Conservation (phyloP, 176 grass and related monocot species). For the Luzula sylvatica region DNA sequence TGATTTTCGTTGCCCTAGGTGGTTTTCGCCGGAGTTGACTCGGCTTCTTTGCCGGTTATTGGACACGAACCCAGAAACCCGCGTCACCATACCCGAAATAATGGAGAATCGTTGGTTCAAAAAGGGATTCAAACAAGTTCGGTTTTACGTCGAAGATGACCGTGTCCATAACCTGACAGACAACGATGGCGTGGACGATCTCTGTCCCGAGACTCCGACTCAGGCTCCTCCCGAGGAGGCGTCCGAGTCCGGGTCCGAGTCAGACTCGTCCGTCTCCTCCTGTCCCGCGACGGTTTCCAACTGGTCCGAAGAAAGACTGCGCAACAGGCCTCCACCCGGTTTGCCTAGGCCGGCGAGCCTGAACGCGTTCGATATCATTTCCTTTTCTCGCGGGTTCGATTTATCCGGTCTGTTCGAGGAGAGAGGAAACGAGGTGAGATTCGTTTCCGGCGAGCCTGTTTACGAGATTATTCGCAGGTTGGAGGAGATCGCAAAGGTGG, state of each 20-base stretch:
- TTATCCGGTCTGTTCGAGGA: conserved; percentile 93
- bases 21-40: conserved; percentile 80
- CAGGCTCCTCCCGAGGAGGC: conserved; percentile 2
- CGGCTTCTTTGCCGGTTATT: conserved; percentile 42
- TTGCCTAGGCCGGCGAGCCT: conserved; percentile 67
- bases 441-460: conserved; percentile 57
- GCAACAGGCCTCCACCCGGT: neutral
- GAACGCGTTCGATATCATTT: conserved; percentile 96
- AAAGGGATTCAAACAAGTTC: conserved; percentile 71
- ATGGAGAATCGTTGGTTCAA: conserved; percentile 93
- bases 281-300: conserved; percentile 62
- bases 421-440: conserved; percentile 62
- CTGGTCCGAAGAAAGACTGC: conserved; percentile 34
- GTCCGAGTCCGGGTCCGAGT: conserved; percentile 80
- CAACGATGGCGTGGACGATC: conserved; percentile 7
- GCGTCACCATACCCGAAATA: conserved; percentile 65
- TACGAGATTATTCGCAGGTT: conserved; percentile 60
- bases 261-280: conserved; percentile 81
- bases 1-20: conserved; percentile 78
- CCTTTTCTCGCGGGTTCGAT: conserved; percentile 73
- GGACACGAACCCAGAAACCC: conserved; percentile 66
- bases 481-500: conserved; percentile 82
- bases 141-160: conserved; percentile 87
- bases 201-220: conserved; percentile 20
- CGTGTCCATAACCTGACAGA: conserved; percentile 53